These are phyloP conservation scores for Haplographium delicatum DNA, from an alignment of 495 filamentous ascomycete species.

Conservation along the genomic window DNA sequence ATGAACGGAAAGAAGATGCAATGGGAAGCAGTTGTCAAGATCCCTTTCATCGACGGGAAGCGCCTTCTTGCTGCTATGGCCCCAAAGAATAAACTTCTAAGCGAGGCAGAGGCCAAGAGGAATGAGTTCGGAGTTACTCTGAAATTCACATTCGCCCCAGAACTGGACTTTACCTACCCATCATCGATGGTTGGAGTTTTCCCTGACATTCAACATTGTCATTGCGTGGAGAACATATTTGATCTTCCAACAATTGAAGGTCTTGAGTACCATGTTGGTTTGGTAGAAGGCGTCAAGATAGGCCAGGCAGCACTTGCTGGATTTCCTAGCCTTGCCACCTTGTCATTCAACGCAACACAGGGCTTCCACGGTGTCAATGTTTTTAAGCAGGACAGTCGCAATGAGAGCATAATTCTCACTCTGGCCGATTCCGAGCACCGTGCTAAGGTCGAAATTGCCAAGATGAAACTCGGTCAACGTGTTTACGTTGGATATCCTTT, in stretches of 20 bases:
- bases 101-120: constrained; percentile 66
- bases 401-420: constrained; percentile 93
- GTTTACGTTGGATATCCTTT: constrained; percentile 96
- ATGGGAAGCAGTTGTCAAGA: constrained; percentile 99
- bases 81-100: constrained; percentile 73
- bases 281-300: constrained; percentile 82
- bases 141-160: constrained; percentile 82
- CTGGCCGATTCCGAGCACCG: constrained; percentile 67
- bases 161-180: constrained; percentile 72
- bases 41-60: constrained; percentile 94
- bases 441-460: constrained; percentile 65
- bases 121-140: constrained; percentile 89
- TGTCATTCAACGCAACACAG: constrained; percentile 72
- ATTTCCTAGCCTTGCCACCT: constrained; percentile 81
- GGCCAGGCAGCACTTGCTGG: constrained; percentile 79
- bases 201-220: constrained; percentile 80
- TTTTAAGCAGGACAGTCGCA: constrained; percentile 95
- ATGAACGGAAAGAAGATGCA: constrained; percentile 99
- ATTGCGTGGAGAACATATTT: constrained; percentile 90
- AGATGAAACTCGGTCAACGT: constrained; percentile 72
- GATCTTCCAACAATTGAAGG: constrained; percentile 92
- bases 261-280: constrained; percentile 74
- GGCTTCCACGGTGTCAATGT: constrained; percentile 90
- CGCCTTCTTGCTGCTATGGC: constrained; percentile 83
- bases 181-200: constrained; percentile 88